Evolutionary conservation across 2,329 filamentous ascomycete genomes (phyloP).

Genomic region (Hysterium pulicare): DNA sequence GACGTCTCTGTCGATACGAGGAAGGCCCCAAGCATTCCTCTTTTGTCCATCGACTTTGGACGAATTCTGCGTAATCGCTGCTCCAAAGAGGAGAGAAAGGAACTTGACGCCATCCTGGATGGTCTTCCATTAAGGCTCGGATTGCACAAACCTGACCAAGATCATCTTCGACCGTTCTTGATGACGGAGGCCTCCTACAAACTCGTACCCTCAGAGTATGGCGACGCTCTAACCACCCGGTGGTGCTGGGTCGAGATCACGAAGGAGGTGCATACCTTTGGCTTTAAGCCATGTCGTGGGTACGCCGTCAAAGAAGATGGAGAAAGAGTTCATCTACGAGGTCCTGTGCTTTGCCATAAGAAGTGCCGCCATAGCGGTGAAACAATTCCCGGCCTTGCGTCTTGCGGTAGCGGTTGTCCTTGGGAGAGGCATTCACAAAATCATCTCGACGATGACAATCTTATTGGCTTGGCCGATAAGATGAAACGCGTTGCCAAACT

Average conservation of each 20-base stretch:
- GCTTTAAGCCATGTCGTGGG: conserved; percentile 1
- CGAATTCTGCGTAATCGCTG: conserved; percentile 2
- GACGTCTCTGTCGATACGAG: background rate
- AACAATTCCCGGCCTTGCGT: background rate
- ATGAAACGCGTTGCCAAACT: background rate
- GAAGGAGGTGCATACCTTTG: background rate
- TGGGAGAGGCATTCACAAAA: conserved; percentile 1
- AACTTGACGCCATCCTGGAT: conserved; percentile 2
- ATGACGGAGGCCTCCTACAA: conserved; percentile 6
- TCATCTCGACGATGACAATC: conserved; percentile 3
- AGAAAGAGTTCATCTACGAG: conserved; percentile 3
- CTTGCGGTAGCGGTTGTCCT: conserved; percentile 2
- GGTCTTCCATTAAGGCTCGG: conserved; percentile 2
- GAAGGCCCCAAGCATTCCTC: background rate
- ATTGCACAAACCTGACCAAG: background rate
- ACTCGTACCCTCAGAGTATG: conserved; percentile 4
- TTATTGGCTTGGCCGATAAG: background rate
- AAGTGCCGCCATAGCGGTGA: background rate
- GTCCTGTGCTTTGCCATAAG: background rate
- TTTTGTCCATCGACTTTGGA: conserved; percentile 4
- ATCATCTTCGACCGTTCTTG: conserved; percentile 1
- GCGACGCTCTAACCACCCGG: conserved; percentile 2
- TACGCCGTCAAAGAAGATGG: conserved; percentile 4
- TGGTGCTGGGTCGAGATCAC: conserved; percentile 6
- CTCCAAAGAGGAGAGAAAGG: background rate